Evolutionary conservation across 495 filamentous ascomycete genomes (phyloP).

Genomic region (Usnea hakonensis): DNA sequence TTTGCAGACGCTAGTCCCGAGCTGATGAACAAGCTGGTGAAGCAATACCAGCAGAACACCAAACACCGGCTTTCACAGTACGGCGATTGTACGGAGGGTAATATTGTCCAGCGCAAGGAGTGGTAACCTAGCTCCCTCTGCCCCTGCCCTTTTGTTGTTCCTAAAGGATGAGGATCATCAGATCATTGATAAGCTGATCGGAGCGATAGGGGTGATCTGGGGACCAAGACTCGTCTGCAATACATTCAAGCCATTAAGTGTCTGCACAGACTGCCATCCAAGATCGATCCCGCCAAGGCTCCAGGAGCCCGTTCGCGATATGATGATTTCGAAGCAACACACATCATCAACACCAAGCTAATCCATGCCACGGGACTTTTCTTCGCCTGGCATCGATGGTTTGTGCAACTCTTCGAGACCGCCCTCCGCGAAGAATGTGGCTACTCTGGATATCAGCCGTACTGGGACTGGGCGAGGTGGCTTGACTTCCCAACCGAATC

Average conservation of each 20-base stretch:
- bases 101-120: neutral
- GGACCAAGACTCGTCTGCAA: conserved; percentile 29
- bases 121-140: too few species aligned
- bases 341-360: conserved; percentile 42
- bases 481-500: conserved; percentile 31
- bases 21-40: too few species aligned
- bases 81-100: neutral
- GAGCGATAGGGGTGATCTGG: conserved; percentile 34
- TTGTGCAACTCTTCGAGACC: conserved; percentile 51
- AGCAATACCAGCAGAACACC: too few species aligned
- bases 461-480: conserved; percentile 46
- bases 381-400: conserved; percentile 62
- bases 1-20: too few species aligned
- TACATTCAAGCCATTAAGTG: conserved; percentile 45
- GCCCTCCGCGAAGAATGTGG: conserved; percentile 61
- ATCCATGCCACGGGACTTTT: conserved; percentile 40
- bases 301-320: conserved; percentile 44
- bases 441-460: conserved; percentile 50
- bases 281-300: conserved; percentile 32
- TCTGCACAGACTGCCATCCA: conserved; percentile 37
- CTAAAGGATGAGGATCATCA: neutral
- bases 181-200: neutral
- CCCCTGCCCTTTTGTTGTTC: too few species aligned
- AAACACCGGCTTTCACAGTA: too few species aligned
- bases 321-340: conserved; percentile 46